Evolutionary conservation across 257 asterid species (phyloP).

Genomic region (Schizonepeta tenuifolia): DNA sequence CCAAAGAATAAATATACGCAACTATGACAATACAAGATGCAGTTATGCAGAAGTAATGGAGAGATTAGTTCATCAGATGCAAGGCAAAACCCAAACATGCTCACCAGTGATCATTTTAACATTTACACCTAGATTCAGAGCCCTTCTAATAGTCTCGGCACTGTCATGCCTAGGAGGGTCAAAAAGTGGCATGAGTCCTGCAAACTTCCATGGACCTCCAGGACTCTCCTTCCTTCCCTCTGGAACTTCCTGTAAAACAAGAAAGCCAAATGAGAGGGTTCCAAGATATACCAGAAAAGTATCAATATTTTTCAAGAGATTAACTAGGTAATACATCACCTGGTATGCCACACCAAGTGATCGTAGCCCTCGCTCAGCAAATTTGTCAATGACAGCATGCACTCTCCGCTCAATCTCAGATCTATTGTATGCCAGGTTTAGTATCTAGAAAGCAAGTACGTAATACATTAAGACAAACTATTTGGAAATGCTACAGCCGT

Average conservation of each 20-base stretch:
- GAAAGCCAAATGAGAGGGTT: conserved; percentile 14
- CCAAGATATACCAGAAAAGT: background rate
- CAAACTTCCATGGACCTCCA: conserved; percentile 62
- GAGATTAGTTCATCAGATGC: background rate
- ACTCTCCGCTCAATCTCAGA: conserved; percentile 60
- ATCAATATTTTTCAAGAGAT: conserved; percentile 15
- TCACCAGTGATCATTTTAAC: conserved; percentile 63
- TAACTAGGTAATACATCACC: conserved; percentile 39
- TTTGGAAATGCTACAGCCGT: conserved; percentile 12
- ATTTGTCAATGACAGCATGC: conserved; percentile 52
- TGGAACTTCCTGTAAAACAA: conserved; percentile 55
- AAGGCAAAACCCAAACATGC: conserved; percentile 27
- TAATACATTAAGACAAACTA: conserved; percentile 30
- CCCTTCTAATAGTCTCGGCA: conserved; percentile 61
- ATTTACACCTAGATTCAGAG: conserved; percentile 59
- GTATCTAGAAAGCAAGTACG: conserved; percentile 44
- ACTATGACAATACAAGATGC: too few relatives aligned
- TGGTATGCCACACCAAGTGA: conserved; percentile 65
- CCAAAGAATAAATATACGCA: too few relatives aligned
- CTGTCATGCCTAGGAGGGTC: conserved; percentile 68
- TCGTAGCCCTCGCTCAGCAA: conserved; percentile 60
- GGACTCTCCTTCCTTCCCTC: conserved; percentile 57
- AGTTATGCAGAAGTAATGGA: too few relatives aligned
- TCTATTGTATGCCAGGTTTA: conserved; percentile 52
- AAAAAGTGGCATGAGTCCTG: conserved; percentile 61